phyloP scores from a whole-genome alignment of 805 yeast species.

The Metschnikowia aberdeeniae region DNA sequence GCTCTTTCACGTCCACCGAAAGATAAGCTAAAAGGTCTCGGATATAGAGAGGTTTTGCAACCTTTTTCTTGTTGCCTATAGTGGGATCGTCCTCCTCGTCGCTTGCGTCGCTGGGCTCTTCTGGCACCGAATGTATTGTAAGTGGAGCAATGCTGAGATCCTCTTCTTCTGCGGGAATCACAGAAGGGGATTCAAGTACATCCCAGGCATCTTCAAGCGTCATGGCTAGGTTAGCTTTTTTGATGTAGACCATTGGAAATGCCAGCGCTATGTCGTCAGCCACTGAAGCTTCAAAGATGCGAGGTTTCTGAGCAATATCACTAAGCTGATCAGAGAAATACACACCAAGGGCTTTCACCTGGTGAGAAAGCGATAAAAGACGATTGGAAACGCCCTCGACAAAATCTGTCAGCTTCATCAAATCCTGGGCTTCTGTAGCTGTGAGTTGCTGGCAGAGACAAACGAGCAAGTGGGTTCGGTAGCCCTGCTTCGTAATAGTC shows the following conservation, averaged over 20 bases:
- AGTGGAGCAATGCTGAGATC: slow-evolving; percentile 2
- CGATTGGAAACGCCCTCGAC: slow-evolving; percentile 50
- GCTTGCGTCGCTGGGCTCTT: slow-evolving; percentile 12
- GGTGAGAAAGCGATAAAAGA: slow-evolving; percentile 45
- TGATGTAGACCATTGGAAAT: not conserved
- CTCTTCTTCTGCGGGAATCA: slow-evolving; percentile 6
- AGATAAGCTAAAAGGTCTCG: slow-evolving; percentile 65
- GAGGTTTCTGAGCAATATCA: slow-evolving; percentile 23
- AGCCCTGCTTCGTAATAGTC: slow-evolving; percentile 42
- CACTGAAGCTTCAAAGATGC: slow-evolving; percentile 25
- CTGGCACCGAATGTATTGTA: slow-evolving; percentile 5
- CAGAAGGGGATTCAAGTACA: slow-evolving; percentile 12
- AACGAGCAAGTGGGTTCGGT: slow-evolving; percentile 46
- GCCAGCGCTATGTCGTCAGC: not conserved
- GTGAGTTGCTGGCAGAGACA: slow-evolving; percentile 24
- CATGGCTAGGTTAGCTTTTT: slow-evolving; percentile 1
- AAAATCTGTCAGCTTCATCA: slow-evolving; percentile 39
- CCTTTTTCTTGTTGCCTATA: slow-evolving; percentile 28
- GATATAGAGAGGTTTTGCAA: slow-evolving; percentile 59
- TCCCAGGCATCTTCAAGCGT: slow-evolving; percentile 20
- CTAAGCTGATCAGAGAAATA: slow-evolving; percentile 52
- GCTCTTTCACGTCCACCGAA: slow-evolving; percentile 40
- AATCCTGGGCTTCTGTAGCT: slow-evolving; percentile 15
- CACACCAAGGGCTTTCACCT: slow-evolving; percentile 52
- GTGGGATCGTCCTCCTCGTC: slow-evolving; percentile 56